phyloP scores from a whole-genome alignment of 2,329 filamentous ascomycete genomes.

The Podosphaera fusca region DNA sequence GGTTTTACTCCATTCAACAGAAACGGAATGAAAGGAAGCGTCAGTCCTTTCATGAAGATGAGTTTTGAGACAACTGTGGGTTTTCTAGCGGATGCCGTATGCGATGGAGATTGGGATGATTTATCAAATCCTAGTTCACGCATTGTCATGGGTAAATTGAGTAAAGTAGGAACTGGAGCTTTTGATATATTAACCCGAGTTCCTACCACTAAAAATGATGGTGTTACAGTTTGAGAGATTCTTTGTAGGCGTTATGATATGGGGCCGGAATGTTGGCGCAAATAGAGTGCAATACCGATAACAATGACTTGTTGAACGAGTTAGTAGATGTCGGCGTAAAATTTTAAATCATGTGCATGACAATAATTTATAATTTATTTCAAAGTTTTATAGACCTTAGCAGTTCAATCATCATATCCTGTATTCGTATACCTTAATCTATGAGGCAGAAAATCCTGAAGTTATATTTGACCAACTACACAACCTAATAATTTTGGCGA shows the following conservation, averaged over 20 bases:
- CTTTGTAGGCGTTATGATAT: not conserved
- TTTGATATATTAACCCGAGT: conserved; percentile 63
- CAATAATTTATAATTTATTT: too few species aligned
- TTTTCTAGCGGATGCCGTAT: conserved; percentile 77
- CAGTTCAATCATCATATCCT: too few species aligned
- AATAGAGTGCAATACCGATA: not conserved
- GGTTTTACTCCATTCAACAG: conserved; percentile 82
- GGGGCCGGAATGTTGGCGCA: not conserved
- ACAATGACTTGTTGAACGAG: not conserved
- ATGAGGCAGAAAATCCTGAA: too few species aligned
- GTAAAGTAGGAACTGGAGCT: conserved; percentile 67
- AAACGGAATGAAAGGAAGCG: conserved; percentile 63
- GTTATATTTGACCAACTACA: too few species aligned
- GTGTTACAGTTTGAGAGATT: not conserved
- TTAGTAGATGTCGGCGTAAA: not conserved
- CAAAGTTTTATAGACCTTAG: too few species aligned
- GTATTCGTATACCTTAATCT: too few species aligned
- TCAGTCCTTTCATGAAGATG: conserved; percentile 94
- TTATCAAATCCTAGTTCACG: conserved; percentile 65
- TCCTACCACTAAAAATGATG: conserved; percentile 9
- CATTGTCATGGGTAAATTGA: conserved; percentile 67
- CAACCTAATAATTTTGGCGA: too few species aligned
- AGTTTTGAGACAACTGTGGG: conserved; percentile 94
- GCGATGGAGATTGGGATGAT: conserved; percentile 79
- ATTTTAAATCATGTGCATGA: not conserved